These are phyloP conservation scores for Rhazya stricta DNA, from an alignment of 257 asterid genomes.

Conservation along the genomic window DNA sequence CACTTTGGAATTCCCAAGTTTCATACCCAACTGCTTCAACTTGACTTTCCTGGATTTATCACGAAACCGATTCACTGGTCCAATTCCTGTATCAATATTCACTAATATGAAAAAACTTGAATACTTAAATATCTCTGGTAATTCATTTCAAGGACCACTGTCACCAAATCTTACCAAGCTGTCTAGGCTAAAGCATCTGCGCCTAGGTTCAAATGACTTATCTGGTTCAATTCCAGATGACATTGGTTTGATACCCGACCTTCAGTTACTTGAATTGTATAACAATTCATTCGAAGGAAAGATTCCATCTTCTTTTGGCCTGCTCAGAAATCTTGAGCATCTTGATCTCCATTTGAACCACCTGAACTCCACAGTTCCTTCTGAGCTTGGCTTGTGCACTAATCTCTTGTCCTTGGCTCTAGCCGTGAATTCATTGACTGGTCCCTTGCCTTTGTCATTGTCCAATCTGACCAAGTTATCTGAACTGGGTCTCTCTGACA, in stretches of 20 bases:
- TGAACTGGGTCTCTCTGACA: slow-evolving; percentile 57
- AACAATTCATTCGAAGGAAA: slow-evolving; percentile 52
- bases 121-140: slow-evolving; percentile 39
- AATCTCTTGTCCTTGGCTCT: slow-evolving; percentile 30
- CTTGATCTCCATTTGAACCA: slow-evolving; percentile 23
- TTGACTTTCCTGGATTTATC: slow-evolving; percentile 66
- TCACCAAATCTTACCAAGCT: slow-evolving; percentile 43
- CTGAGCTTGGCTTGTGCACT: slow-evolving; percentile 35
- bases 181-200: slow-evolving; percentile 44
- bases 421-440: slow-evolving; percentile 38
- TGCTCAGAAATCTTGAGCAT: slow-evolving; percentile 22
- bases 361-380: slow-evolving; percentile 35
- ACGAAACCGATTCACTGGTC: slow-evolving; percentile 43
- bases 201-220: slow-evolving; percentile 36
- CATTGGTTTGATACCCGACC: slow-evolving; percentile 30
- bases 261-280: slow-evolving; percentile 37
- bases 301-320: slow-evolving; percentile 34
- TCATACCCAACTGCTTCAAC: slow-evolving; percentile 45
- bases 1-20: slow-evolving; percentile 49
- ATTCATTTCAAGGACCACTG: slow-evolving; percentile 48
- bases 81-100: slow-evolving; percentile 54
- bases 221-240: slow-evolving; percentile 48
- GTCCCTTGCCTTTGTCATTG: slow-evolving; percentile 59
- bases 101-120: slow-evolving; percentile 43
- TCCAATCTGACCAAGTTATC: slow-evolving; percentile 49